These are phyloP conservation scores for Cordyceps fumosorosea DNA, from an alignment of 2,329 filamentous ascomycete genomes.

Conservation along the genomic window DNA sequence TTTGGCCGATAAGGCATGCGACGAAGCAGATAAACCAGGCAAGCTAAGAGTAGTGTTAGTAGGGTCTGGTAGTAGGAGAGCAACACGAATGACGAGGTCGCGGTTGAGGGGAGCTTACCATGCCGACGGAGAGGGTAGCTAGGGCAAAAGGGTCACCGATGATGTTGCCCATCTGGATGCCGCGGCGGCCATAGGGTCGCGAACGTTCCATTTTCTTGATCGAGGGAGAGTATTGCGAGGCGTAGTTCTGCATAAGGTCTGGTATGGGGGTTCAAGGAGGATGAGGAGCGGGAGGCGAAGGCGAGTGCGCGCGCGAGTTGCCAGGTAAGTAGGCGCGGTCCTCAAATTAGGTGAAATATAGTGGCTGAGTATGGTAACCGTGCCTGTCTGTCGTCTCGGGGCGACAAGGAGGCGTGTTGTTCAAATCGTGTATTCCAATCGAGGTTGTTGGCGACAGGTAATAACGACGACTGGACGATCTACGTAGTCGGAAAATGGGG, in stretches of 20 bases:
- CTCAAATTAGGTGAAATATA: background rate
- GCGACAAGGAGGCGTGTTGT: background rate
- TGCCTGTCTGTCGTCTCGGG: background rate
- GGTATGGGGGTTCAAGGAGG: background rate
- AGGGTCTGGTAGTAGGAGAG: background rate
- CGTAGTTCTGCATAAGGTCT: constrained; percentile 64
- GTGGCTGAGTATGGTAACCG: background rate
- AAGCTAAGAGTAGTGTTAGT: constrained; percentile 49
- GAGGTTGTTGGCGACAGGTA: constrained; percentile 1
- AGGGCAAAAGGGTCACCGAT: constrained; percentile 94
- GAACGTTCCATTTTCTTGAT: constrained; percentile 74
- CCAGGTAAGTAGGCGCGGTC: background rate
- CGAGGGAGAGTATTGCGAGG: constrained; percentile 65
- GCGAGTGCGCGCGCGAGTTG: background rate
- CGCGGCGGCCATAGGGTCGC: constrained; percentile 47
- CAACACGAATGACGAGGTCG: background rate
- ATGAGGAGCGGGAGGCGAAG: background rate
- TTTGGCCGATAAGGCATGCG: constrained; percentile 67
- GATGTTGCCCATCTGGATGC: constrained; percentile 79
- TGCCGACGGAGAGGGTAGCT: constrained; percentile 84
- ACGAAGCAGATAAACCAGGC: constrained; percentile 94
- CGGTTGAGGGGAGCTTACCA: constrained; percentile 52
- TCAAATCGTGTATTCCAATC: background rate
- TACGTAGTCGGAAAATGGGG: constrained; percentile 4
- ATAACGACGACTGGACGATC: constrained; percentile 10